Evolutionary conservation across 1,284 basidiomycete species (phyloP).

Genomic region (Ceratobasidium theobromae): DNA sequence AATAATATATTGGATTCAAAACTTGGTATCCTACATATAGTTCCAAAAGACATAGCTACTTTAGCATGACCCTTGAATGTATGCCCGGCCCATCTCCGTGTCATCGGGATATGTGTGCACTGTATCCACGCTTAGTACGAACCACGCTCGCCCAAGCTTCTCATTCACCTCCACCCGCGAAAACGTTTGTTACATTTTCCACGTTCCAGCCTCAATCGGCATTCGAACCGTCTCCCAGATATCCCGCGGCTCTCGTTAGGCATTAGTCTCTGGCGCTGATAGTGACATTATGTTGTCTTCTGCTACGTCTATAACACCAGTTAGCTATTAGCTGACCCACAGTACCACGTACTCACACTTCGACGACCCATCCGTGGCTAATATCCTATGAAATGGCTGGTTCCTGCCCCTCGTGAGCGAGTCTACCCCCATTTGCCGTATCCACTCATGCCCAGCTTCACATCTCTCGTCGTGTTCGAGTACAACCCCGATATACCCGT

Average conservation of each 20-base stretch:
- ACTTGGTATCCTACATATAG: too few relatives aligned
- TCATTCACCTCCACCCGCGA: too few relatives aligned
- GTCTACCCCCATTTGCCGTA: constrained; percentile 50
- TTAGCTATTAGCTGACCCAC: background rate
- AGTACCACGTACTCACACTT: constrained; percentile 47
- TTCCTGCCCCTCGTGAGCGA: constrained; percentile 47
- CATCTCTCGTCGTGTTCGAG: constrained; percentile 57
- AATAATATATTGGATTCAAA: too few relatives aligned
- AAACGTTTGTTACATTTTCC: background rate
- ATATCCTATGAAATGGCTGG: constrained; percentile 57
- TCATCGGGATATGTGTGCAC: constrained; percentile 2
- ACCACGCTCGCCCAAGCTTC: constrained; percentile 9
- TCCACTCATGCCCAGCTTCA: constrained; percentile 50
- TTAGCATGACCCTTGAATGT: constrained; percentile 10
- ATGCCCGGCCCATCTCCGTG: background rate
- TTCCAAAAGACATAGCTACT: too few relatives aligned
- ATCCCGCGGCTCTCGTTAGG: background rate
- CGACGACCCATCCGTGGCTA: constrained; percentile 46
- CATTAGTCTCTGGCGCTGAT: background rate
- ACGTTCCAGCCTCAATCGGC: background rate
- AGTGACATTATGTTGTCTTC: constrained; percentile 48
- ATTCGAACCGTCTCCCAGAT: background rate
- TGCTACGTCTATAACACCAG: constrained; percentile 45
- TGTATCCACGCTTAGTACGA: constrained; percentile 5
- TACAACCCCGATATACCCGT: constrained; percentile 53